A percentile compares a stretch with the other conserved stretches of the same genome.
Conservation (phyloP, 768 basidiomycete genomes). For the Aureoboletus auriporus region DNA sequence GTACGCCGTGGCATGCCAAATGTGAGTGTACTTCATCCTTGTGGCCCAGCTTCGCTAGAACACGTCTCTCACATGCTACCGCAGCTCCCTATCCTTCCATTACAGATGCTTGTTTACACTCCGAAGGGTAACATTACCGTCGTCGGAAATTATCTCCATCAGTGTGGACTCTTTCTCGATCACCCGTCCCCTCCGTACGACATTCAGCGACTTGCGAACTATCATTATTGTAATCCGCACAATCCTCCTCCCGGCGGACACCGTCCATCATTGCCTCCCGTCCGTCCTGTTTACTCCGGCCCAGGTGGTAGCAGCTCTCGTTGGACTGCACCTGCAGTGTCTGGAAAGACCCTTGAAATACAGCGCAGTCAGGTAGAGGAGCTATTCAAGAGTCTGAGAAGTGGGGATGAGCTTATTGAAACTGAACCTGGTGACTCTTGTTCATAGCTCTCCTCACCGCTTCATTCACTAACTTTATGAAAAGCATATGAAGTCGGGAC, state of each 20-base stretch:
- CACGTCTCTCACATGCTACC: constrained; percentile 15
- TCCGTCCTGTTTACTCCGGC: constrained; percentile 39
- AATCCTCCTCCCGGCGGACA: constrained; percentile 72
- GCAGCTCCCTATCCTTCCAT: constrained; percentile 76
- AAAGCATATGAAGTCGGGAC: constrained; percentile 75
- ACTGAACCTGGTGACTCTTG: constrained; percentile 73
- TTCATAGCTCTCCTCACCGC: constrained; percentile 11
- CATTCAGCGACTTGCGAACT: constrained; percentile 49
- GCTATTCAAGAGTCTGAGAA: constrained; percentile 83
- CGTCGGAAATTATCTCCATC: constrained; percentile 72
- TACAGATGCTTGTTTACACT: constrained; percentile 88
- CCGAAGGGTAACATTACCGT: constrained; percentile 89
- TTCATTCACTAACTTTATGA: constrained; percentile 15
- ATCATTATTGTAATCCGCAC: constrained; percentile 88
- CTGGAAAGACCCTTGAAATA: constrained; percentile 81
- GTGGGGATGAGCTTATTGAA: constrained; percentile 82
- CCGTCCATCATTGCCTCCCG: constrained; percentile 37
- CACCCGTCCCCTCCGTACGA: constrained; percentile 75
- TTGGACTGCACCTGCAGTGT: constrained; percentile 54
- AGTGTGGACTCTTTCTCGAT: constrained; percentile 67
- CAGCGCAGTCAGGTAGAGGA: constrained; percentile 93
- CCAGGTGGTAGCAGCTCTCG: constrained; percentile 37
- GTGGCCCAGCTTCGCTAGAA: constrained; percentile 11
- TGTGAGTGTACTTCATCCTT: constrained; percentile 41
- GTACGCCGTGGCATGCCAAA: constrained; percentile 59